Base-by-base conservation (phyloP, 208 protist genomes). In the Zelonia costaricensis region DNA sequence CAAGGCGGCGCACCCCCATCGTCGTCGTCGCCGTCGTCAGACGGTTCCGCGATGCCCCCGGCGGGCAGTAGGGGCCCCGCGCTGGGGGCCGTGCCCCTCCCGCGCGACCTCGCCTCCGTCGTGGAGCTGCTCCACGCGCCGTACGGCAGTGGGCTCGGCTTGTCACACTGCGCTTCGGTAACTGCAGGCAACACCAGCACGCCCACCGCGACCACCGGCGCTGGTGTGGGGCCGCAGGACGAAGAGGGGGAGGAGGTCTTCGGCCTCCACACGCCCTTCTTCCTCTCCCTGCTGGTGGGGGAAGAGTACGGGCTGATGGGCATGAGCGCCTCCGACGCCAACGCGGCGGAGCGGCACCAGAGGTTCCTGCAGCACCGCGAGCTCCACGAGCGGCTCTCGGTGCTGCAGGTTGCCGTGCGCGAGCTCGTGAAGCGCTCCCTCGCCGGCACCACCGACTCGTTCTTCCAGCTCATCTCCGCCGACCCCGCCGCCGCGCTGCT, bases 111-210 rank as follows among this genome's bases (percentile, higher is more conserved):
- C 15, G 52, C 18, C 13, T 69, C 63, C 7, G n/a, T 60, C 3
- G 16, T 69, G 22, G 63, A 69, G 63, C 39, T 69, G 63, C 46
- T 69, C 35, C 63, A 55, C 38, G 47, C 39, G 46, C 63, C 63
- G 6, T 69, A 69, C 54, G 36, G 53, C 44, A 44, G n/a, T n/a
- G n/a, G n/a, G n/a, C n/a, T n/a, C n/a, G n/a, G n/a, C n/a, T n/a
- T n/a, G n/a, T n/a, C n/a, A n/a, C n/a, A n/a, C n/a, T n/a, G n/a
- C n/a, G n/a, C n/a, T n/a, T n/a, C n/a, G n/a, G n/a, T n/a, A n/a
- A n/a, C n/a, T n/a, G n/a, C n/a, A n/a, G n/a, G n/a, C n/a, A n/a
- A n/a, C n/a, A n/a, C n/a, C n/a, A n/a, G n/a, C n/a, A n/a, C n/a
- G n/a, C n/a, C n/a, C n/a, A n/a, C n/a, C n/a, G n/a, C n/a, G n/a